Evolutionary conservation across 495 filamentous ascomycete species (phyloP).

Genomic region (Trichoderma gamsii): DNA sequence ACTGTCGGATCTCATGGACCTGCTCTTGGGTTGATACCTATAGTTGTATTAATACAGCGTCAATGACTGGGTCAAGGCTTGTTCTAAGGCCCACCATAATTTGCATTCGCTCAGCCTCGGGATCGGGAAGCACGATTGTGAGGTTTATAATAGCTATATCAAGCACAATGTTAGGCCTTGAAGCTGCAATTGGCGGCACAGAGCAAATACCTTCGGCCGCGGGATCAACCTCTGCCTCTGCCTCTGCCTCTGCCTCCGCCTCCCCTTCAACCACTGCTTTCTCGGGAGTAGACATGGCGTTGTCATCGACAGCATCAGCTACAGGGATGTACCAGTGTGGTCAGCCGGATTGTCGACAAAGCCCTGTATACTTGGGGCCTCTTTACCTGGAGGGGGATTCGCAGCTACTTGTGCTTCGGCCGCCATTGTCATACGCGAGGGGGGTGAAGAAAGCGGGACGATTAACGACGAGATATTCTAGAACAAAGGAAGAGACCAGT

Average conservation of each 20-base stretch:
- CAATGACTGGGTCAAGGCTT: background rate
- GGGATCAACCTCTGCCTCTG: background rate
- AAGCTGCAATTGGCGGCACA: background rate
- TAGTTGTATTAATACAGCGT: background rate
- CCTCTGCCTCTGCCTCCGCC: background rate
- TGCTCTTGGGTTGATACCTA: constrained; percentile 91
- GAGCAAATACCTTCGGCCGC: background rate
- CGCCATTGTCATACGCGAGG: constrained; percentile 9
- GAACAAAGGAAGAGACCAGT: background rate
- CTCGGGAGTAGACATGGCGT: constrained; percentile 12
- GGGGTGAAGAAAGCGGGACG: constrained; percentile 4
- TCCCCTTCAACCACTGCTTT: constrained; percentile 4
- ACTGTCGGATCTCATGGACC: constrained; percentile 94
- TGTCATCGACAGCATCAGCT: constrained; percentile 8
- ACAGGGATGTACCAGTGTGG: background rate
- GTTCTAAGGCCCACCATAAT: background rate
- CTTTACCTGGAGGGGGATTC: constrained; percentile 9
- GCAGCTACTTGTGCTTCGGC: constrained; percentile 9
- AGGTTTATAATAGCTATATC: constrained; percentile 12
- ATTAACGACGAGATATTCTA: constrained; percentile 7
- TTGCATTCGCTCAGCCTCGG: constrained; percentile 7
- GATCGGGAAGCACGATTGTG: constrained; percentile 15
- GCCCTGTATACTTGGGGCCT: background rate
- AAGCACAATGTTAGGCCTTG: background rate
- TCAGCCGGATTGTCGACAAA: constrained; percentile 1